Evolutionary conservation across 2,329 filamentous ascomycete genomes (phyloP), one percentile per base, ranked within the genome.

Genomic region (Fusarium odoratissimum): DNA sequence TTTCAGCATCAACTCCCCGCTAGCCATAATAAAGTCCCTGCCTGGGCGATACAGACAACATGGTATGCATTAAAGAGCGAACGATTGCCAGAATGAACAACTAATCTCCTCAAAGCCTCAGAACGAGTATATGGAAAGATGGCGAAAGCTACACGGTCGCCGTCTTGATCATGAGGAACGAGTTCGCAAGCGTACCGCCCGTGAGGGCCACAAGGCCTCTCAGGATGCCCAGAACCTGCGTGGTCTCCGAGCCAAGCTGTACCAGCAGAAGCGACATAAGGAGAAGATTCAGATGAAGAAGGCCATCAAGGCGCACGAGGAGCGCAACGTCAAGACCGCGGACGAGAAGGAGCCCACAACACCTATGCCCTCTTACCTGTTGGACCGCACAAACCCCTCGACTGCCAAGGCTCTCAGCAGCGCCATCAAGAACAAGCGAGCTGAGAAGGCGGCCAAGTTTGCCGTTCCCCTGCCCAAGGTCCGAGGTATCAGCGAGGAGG

Each of bases 271-370:
- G 87, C 91, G 96, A 31, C 93, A 95, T 86, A 93, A 95, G 82
- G 95, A 99, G 88, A 99, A 99, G 92, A 97, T 97, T 81, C 94
- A 97, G 89, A 95, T 97, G 92, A 93, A 92, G 84, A 97, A 97
- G 89, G 87, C 91, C 79, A 97, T 99, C 89, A 94, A 93, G 85
- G 93, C 94, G 48, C 94, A 97, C 86, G 96, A 99, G 85, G 94
- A 98, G 87, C 92, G 94, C 84, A 97, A 98, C 80, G 91, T 98
- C 87, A 97, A 98, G 86, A 93, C 93, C 13, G 91, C 92, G 61
- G 91, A 93, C 75, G 90, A 92, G 77, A 93, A 96, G 83, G 93
- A 95, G 69, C 91, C 91, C 31, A 90, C 88, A 75, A 94, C 93
- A 55, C 94, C 96, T 64, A 87, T 98, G 77, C 96, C 96, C 57